phyloP scores from a whole-genome alignment of 2,329 filamentous ascomycete genomes.

The Fusarium heterosporum region DNA sequence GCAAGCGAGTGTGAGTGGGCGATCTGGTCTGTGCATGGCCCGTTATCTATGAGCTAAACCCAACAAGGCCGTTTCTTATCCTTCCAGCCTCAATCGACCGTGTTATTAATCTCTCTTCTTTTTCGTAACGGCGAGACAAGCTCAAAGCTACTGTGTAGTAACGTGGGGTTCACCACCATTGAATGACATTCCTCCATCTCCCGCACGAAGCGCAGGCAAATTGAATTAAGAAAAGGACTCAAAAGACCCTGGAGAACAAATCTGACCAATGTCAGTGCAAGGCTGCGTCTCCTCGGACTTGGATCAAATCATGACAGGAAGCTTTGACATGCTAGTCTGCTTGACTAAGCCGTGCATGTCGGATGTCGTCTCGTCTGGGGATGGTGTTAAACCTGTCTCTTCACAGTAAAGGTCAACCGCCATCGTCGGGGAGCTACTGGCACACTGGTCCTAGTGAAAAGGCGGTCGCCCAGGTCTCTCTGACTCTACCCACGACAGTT shows the following conservation, averaged over 20 bases:
- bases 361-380: constrained; percentile 29
- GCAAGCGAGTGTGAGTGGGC: constrained; percentile 30
- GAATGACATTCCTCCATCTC: background rate
- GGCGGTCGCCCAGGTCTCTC: constrained; percentile 11
- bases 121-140: constrained; percentile 5
- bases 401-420: constrained; percentile 31
- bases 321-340: constrained; percentile 23
- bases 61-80: constrained; percentile 17
- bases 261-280: constrained; percentile 20
- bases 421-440: constrained; percentile 28
- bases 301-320: constrained; percentile 27
- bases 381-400: constrained; percentile 26
- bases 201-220: constrained; percentile 1
- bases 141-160: constrained; percentile 5
- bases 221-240: background rate
- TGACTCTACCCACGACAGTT: constrained; percentile 8
- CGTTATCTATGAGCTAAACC: constrained; percentile 34
- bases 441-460: constrained; percentile 4
- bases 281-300: constrained; percentile 1
- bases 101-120: constrained; percentile 17
- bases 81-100: background rate
- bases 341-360: constrained; percentile 31
- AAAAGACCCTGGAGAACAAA: background rate
- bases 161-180: background rate
- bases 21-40: constrained; percentile 36